Conservation (phyloP, 148 eudicot genomes). For the Persicaria tinctoria region DNA sequence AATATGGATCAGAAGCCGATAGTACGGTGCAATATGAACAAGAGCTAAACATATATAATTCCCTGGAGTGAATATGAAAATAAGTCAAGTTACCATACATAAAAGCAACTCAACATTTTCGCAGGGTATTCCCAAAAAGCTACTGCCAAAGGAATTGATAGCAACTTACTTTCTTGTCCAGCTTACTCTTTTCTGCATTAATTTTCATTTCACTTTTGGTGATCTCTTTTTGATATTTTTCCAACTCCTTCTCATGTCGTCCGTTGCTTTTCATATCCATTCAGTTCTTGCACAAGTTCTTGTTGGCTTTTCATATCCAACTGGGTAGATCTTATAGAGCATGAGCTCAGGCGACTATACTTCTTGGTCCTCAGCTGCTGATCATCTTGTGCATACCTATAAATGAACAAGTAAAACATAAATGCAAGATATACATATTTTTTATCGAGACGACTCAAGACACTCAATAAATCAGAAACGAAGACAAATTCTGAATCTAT, state of each 20-base stretch:
- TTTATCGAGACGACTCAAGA: too few relatives aligned
- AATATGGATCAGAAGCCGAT: too few relatives aligned
- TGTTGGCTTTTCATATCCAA: slow-evolving; percentile 46
- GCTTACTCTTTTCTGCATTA: slow-evolving; percentile 48
- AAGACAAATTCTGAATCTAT: too few relatives aligned
- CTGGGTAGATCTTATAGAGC: too few relatives aligned
- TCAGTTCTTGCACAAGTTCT: slow-evolving; percentile 68
- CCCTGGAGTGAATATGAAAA: neutral
- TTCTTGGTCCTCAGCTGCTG: too few relatives aligned
- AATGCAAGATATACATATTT: too few relatives aligned
- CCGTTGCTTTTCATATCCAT: slow-evolving; percentile 51
- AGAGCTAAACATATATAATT: neutral
- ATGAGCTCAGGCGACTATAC: too few relatives aligned
- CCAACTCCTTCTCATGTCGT: slow-evolving; percentile 72
- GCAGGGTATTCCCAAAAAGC: neutral
- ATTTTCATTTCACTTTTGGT: slow-evolving; percentile 68
- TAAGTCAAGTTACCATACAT: neutral
- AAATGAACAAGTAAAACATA: too few relatives aligned
- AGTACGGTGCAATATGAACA: too few relatives aligned
- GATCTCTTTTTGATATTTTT: slow-evolving; percentile 62
- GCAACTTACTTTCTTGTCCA: slow-evolving; percentile 65
- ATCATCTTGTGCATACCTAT: too few relatives aligned
- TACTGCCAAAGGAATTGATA: neutral
- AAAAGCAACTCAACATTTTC: neutral
- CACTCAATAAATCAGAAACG: too few relatives aligned